Evolutionary conservation across 257 asterid species (phyloP).

Genomic region (Verbascum thapsus): DNA sequence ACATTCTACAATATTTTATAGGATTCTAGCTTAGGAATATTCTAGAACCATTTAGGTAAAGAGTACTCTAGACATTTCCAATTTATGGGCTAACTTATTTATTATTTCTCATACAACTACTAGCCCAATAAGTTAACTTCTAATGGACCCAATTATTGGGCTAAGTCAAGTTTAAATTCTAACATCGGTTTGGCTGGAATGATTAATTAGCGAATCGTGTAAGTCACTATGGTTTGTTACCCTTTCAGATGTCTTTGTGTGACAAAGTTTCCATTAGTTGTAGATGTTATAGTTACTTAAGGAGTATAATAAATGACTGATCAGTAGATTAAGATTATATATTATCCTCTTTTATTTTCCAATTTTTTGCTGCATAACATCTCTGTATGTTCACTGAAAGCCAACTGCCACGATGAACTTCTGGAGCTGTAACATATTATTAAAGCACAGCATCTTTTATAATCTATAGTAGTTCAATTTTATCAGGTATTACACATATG

Average conservation of each 20-base stretch:
- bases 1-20: no score
- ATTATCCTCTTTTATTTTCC: slow-evolving; percentile 6
- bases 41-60: no score
- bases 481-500: not conserved
- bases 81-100: no score
- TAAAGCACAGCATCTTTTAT: slow-evolving; percentile 20
- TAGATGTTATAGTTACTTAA: not conserved
- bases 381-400: slow-evolving; percentile 15
- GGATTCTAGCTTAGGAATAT: no score
- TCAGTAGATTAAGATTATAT: not conserved
- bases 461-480: not conserved
- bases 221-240: not conserved
- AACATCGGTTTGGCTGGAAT: no score
- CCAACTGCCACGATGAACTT: slow-evolving; percentile 3
- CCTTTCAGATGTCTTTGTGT: slow-evolving; percentile 17
- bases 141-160: no score
- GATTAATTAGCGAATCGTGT: not conserved
- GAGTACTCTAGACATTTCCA: no score
- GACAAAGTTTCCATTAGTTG: slow-evolving; percentile 2
- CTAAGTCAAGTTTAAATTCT: no score
- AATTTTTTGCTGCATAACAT: not conserved
- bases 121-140: no score
- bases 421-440: slow-evolving; percentile 10
- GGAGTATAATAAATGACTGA: not conserved
- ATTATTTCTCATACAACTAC: no score